These are phyloP conservation scores for Cyamopsis tetragonoloba DNA, from an alignment of 306 rosid species.

Conservation along the genomic window DNA sequence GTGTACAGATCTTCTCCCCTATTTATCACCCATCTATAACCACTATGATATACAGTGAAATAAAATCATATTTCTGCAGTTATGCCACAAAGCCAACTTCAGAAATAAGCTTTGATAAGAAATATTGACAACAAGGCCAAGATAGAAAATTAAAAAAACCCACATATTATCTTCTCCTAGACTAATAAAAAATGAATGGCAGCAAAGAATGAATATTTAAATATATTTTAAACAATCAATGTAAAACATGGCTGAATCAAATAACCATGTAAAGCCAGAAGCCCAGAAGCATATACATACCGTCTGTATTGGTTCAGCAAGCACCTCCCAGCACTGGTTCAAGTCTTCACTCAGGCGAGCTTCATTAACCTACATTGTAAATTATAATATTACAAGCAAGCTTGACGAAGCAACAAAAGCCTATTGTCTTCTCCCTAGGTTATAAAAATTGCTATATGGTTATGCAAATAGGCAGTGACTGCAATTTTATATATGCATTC, in stretches of 20 bases:
- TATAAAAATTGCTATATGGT: not conserved
- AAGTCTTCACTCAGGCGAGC: slow-evolving; percentile 73
- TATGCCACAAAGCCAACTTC: not conserved
- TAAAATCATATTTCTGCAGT: no score
- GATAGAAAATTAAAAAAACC: not conserved
- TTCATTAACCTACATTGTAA: slow-evolving; percentile 59
- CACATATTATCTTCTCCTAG: not conserved
- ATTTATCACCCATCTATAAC: no score
- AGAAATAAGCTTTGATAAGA: not conserved
- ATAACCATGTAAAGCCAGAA: not conserved
- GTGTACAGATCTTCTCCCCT: no score
- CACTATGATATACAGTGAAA: no score
- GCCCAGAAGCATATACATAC: slow-evolving; percentile 43
- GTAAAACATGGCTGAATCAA: not conserved
- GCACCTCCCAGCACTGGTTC: slow-evolving; percentile 91
- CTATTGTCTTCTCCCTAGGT: not conserved
- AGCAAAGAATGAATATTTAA: not conserved
- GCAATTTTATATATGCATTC: slow-evolving; percentile 1
- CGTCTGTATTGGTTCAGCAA: slow-evolving; percentile 94
- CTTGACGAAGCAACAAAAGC: not conserved
- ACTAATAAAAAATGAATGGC: not conserved
- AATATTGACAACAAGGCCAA: not conserved
- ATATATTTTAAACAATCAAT: not conserved
- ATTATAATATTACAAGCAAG: slow-evolving; percentile 21
- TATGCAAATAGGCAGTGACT: slow-evolving; percentile 13